phyloP scores from a whole-genome alignment of 257 asterid species.

The Primulina tabacum region DNA sequence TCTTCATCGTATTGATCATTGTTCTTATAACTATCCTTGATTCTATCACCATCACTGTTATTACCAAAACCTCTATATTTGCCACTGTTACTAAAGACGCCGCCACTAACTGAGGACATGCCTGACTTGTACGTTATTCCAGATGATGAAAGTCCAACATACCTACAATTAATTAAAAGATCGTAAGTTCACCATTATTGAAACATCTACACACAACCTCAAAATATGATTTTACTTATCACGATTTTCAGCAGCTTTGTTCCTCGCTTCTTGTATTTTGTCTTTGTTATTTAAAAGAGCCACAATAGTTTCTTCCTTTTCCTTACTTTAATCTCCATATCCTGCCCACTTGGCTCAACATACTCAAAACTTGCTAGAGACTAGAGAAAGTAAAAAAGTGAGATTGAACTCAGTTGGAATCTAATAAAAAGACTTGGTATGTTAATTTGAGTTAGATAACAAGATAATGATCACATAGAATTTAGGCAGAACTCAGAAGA shows the following conservation, averaged over 20 bases:
- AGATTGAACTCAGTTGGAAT: conserved; percentile 21
- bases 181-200: conserved; percentile 22
- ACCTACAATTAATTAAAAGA: conserved; percentile 42
- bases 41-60: conserved; percentile 49
- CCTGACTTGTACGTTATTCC: conserved; percentile 78
- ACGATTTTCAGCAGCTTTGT: conserved; percentile 81
- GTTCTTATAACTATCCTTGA: conserved; percentile 43
- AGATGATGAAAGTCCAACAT: conserved; percentile 83
- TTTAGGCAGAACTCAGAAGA: conserved; percentile 23
- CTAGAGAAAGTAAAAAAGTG: conserved; percentile 37
- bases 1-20: conserved; percentile 60
- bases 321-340: conserved; percentile 81
- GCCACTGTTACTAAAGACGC: conserved; percentile 45
- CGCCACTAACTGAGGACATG: conserved; percentile 61
- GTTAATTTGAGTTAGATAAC: conserved; percentile 15
- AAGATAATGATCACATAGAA: neutral
- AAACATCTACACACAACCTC: conserved; percentile 20
- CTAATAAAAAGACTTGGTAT: conserved; percentile 17
- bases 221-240: conserved; percentile 63
- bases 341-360: conserved; percentile 89
- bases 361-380: conserved; percentile 85
- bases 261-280: conserved; percentile 80
- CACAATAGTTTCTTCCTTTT: conserved; percentile 81
- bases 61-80: conserved; percentile 79
- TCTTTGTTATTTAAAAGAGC: conserved; percentile 79